phyloP scores from a whole-genome alignment of 768 basidiomycete species.

The Pisolithus orientalis region DNA sequence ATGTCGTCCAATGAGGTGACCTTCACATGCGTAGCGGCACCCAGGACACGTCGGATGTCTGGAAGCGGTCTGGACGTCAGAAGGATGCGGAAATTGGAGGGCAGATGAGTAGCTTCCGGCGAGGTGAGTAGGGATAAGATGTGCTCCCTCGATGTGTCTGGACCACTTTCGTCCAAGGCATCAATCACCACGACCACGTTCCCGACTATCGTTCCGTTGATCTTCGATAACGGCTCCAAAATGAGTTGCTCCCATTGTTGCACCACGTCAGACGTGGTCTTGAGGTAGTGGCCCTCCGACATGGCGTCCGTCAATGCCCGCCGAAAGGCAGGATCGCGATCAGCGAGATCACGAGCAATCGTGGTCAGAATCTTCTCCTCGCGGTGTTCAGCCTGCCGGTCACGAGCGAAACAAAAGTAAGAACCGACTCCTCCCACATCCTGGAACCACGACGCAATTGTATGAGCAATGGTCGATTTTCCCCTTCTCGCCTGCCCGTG shows the following conservation, averaged over 20 bases:
- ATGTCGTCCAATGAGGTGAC: not conserved
- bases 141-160: not conserved
- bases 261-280: not conserved
- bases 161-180: slow-evolving; percentile 14
- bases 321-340: slow-evolving; percentile 2
- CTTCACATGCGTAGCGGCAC: not conserved
- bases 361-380: slow-evolving; percentile 3
- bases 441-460: slow-evolving; percentile 4
- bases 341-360: slow-evolving; percentile 11
- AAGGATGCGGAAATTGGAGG: not conserved
- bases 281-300: not conserved
- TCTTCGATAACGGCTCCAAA: slow-evolving; percentile 5
- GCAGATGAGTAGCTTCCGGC: not conserved
- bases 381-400: not conserved
- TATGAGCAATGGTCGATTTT: slow-evolving; percentile 1
- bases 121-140: slow-evolving; percentile 8
- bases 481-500: not conserved
- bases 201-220: slow-evolving; percentile 3
- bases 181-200: slow-evolving; percentile 25
- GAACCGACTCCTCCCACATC: slow-evolving; percentile 9
- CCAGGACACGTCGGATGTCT: not conserved
- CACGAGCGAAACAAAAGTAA: slow-evolving; percentile 11
- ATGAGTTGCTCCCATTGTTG: slow-evolving; percentile 14
- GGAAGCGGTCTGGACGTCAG: slow-evolving; percentile 4
- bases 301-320: not conserved